Conservation (phyloP, 257 asterid genomes). For the Nicotiana otophora region DNA sequence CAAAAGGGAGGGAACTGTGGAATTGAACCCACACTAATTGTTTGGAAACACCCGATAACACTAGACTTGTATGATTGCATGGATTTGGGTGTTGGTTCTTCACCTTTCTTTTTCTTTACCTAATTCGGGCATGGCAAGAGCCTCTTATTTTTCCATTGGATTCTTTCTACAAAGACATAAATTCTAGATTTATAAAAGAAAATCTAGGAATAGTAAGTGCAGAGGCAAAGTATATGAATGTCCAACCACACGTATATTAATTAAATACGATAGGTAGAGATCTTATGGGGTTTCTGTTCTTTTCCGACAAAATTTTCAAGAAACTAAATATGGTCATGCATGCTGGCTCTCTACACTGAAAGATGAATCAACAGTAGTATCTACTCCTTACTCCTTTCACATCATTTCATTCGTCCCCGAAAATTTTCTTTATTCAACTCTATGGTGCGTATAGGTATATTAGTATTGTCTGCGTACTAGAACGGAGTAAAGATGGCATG, state of each 20-base stretch:
- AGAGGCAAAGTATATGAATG: neutral
- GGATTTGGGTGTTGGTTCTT: neutral
- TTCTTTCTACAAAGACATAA: slow-evolving; percentile 37
- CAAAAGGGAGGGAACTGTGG: too few species aligned
- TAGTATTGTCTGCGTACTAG: neutral
- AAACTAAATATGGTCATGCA: neutral
- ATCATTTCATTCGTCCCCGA: neutral
- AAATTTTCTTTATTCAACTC: neutral
- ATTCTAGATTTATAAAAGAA: slow-evolving; percentile 50
- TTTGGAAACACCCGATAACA: too few species aligned
- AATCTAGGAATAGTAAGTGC: slow-evolving; percentile 25
- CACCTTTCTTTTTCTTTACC: neutral
- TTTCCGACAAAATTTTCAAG: neutral
- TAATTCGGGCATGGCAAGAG: slow-evolving; percentile 9
- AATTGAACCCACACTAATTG: too few species aligned
- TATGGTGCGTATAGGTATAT: neutral
- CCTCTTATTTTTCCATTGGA: slow-evolving; percentile 26
- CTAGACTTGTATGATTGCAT: neutral
- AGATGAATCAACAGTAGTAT: neutral
- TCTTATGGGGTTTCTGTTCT: neutral
- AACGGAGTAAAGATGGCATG: neutral
- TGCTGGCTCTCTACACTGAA: neutral
- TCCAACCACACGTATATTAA: neutral
- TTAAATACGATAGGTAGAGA: neutral
- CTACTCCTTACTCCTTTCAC: neutral